These are phyloP conservation scores for Boletus fagicola DNA, from an alignment of 768 basidiomycete species.

Conservation along the genomic window DNA sequence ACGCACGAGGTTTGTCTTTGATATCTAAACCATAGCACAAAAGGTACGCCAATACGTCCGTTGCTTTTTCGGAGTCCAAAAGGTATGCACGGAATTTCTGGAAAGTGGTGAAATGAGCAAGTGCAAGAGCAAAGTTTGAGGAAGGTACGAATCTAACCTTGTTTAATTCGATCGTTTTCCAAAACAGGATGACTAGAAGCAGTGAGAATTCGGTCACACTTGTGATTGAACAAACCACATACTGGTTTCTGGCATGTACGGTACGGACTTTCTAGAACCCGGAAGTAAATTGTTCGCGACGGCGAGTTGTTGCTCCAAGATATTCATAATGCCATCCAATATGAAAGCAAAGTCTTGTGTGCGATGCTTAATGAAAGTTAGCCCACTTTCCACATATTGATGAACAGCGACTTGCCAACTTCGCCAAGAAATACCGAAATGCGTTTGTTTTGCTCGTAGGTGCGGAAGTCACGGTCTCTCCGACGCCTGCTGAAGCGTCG, in stretches of 20 bases:
- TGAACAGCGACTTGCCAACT: conserved; percentile 51
- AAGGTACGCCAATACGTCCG: conserved; percentile 75
- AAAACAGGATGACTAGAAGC: conserved; percentile 69
- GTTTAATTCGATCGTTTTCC: conserved; percentile 92
- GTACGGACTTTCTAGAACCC: conserved; percentile 79
- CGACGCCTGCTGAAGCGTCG: conserved; percentile 44
- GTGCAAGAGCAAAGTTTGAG: background rate
- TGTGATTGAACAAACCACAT: conserved; percentile 28
- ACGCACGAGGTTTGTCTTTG: conserved; percentile 89
- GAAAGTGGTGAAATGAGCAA: conserved; percentile 3
- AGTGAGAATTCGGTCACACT: conserved; percentile 6
- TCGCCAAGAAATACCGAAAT: conserved; percentile 89
- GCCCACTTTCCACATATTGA: conserved; percentile 3
- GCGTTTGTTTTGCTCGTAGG: conserved; percentile 77
- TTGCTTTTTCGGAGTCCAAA: conserved; percentile 74
- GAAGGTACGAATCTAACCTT: conserved; percentile 51
- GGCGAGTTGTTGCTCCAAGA: conserved; percentile 74
- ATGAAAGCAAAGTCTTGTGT: conserved; percentile 87
- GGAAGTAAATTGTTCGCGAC: conserved; percentile 75
- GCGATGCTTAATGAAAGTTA: conserved; percentile 62
- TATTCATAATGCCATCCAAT: conserved; percentile 63
- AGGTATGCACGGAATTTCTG: conserved; percentile 89
- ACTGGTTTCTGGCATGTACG: conserved; percentile 83
- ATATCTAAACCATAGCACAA: conserved; percentile 82
- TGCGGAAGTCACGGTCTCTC: conserved; percentile 42